These are phyloP conservation scores for Metarhizium anisopliae DNA, from an alignment of 2,329 filamentous ascomycete species.

Conservation along the genomic window DNA sequence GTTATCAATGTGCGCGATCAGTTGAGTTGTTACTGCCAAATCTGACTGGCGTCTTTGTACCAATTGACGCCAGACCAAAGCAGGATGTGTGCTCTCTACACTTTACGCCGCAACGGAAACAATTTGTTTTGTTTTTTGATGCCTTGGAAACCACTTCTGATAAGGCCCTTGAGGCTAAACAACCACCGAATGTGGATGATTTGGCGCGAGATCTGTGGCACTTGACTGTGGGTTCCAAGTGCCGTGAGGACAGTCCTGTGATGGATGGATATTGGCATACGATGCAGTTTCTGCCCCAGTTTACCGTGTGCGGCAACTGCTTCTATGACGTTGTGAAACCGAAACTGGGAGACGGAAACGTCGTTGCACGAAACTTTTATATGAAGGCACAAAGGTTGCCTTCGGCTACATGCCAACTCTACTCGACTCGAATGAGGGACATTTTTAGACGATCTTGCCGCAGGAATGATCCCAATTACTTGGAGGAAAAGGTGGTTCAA, in stretches of 20 bases:
- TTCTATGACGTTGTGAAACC: slow-evolving; percentile 74
- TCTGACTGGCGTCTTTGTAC: slow-evolving; percentile 57
- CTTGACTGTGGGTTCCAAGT: slow-evolving; percentile 51
- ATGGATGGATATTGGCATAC: slow-evolving; percentile 65
- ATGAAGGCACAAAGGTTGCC: slow-evolving; percentile 47
- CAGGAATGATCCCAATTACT: slow-evolving; percentile 55
- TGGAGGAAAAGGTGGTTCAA: slow-evolving; percentile 49
- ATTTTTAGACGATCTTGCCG: slow-evolving; percentile 61
- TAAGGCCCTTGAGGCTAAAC: slow-evolving; percentile 32
- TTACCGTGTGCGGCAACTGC: slow-evolving; percentile 83
- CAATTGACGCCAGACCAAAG: slow-evolving; percentile 36
- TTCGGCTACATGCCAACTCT: slow-evolving; percentile 64
- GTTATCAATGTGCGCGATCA: slow-evolving; percentile 62
- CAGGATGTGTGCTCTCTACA: slow-evolving; percentile 61
- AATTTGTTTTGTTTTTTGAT: slow-evolving; percentile 53
- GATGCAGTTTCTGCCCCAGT: slow-evolving; percentile 64
- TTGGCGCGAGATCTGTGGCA: slow-evolving; percentile 57
- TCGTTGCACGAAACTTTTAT: slow-evolving; percentile 58
- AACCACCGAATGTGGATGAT: slow-evolving; percentile 45
- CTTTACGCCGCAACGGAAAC: slow-evolving; percentile 39
- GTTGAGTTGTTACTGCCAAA: slow-evolving; percentile 67
- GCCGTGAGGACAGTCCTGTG: slow-evolving; percentile 53
- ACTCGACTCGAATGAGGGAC: slow-evolving; percentile 68
- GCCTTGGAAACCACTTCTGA: slow-evolving; percentile 50
- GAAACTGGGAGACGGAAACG: slow-evolving; percentile 39